Percentiles rank a stretch among this genome's conserved stretches.
phyloP scores from a whole-genome alignment of 306 rosid species.

The Mucuna pruriens region DNA sequence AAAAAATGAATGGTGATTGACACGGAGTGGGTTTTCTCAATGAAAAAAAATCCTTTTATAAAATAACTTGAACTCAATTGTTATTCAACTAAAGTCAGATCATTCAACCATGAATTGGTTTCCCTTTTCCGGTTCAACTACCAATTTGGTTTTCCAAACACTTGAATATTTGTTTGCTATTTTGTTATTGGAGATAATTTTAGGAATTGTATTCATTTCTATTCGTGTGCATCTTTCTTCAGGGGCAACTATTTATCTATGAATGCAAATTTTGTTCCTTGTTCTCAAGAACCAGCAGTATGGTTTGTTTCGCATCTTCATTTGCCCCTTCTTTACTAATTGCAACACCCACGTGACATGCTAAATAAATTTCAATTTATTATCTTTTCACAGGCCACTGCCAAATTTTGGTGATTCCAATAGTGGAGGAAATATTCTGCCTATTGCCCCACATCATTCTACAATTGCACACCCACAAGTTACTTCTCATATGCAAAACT shows the following conservation, averaged over 20 bases:
- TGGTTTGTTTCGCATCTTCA: constrained; percentile 54
- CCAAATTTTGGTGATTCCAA: constrained; percentile 57
- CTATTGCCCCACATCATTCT: constrained; percentile 61
- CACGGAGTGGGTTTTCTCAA: not conserved
- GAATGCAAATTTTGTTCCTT: constrained; percentile 51
- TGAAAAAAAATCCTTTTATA: not conserved
- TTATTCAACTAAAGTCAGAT: not conserved
- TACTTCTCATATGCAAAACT: constrained; percentile 59
- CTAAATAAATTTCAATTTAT: constrained; percentile 30
- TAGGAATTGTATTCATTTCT: constrained; percentile 32
- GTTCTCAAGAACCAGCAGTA: constrained; percentile 57
- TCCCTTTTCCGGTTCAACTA: not conserved
- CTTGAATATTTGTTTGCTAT: constrained; percentile 12
- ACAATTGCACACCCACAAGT: constrained; percentile 56
- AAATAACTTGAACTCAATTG: not conserved
- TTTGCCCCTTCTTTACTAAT: constrained; percentile 12
- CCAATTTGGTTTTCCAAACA: constrained; percentile 18
- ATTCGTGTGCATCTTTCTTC: constrained; percentile 35
- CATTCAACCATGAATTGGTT: not conserved
- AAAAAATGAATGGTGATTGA: not conserved
- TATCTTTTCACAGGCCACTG: constrained; percentile 57
- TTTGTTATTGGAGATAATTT: constrained; percentile 10
- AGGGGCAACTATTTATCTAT: constrained; percentile 56
- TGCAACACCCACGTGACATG: not conserved
- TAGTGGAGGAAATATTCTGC: constrained; percentile 51